Base-by-base conservation (phyloP, 768 basidiomycete genomes). In the Lactarius psammicola region DNA sequence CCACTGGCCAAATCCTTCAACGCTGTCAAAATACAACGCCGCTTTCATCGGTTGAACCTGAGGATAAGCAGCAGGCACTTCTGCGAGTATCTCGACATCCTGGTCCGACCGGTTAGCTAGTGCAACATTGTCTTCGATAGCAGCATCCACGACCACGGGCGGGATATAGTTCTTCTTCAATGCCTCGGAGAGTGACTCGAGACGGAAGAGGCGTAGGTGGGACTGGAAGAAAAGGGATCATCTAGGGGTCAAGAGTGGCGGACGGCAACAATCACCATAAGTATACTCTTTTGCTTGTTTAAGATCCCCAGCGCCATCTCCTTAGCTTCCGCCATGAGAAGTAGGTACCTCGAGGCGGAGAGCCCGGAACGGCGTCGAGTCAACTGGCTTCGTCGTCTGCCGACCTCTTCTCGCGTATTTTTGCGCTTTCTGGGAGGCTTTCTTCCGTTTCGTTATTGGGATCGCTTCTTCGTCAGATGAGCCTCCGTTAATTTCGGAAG, bases 1-100 rank as follows among this genome's bases (percentile, higher is more conserved):
- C 89, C 88, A 90, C 28, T 82, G 79, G 3, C 89, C 88, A 51
- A 89, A 87, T 0, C 83, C 84, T 10, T 82, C 78, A 0, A 82
- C 80, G 46, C 79, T 84, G 30, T 86, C 82, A 64, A 87, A 86
- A 71, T 86, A 81, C 0, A 87, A 74, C 0, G 84, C 85, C 69
- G 85, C 81, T 72, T 83, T 87, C 78, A 86, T 79, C 0, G 86
- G 83, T 59, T 83, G 85, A 0, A 85, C 80, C 59, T 75, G 75
- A 0, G 84, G 83, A 60, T 76, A 81, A 1, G 78, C 79, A 6
- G 73, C 69, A 1, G 73, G 70, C 33, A 62, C 18, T n/a, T 74
- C 69, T 17, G 67, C 57, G 28, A 28, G 28, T 56, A 18, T 28
- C 49, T 67, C 44, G 7, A 17, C 20, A 26, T 10, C 17, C n/a